phyloP scores from a whole-genome alignment of 768 basidiomycete genomes.

The Mycena crocata region DNA sequence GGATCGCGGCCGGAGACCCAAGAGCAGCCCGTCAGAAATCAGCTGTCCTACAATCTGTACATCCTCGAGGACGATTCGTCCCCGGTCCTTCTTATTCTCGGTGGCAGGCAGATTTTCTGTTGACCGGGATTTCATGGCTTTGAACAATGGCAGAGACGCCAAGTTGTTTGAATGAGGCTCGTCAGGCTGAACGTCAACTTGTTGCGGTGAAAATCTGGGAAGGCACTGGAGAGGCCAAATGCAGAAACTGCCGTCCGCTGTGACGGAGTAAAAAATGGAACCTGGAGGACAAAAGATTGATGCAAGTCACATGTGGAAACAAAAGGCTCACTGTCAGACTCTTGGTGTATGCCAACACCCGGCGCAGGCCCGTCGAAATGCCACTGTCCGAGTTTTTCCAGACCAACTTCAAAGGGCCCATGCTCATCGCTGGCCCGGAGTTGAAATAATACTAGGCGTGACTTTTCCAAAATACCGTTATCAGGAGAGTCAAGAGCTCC shows the following conservation, averaged over 20 bases:
- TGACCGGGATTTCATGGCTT: slow-evolving; percentile 61
- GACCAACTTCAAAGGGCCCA: slow-evolving; percentile 46
- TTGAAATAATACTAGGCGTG: slow-evolving; percentile 55
- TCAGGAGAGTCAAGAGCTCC: slow-evolving; percentile 46
- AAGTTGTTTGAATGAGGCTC: slow-evolving; percentile 41
- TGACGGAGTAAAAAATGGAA: slow-evolving; percentile 55
- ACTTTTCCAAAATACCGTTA: slow-evolving; percentile 48
- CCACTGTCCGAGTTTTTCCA: slow-evolving; percentile 68
- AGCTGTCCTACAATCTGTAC: slow-evolving; percentile 48
- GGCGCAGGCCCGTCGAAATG: slow-evolving; percentile 59
- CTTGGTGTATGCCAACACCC: slow-evolving; percentile 58
- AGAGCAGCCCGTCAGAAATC: slow-evolving; percentile 37
- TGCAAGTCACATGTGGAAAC: background rate
- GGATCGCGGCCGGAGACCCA: slow-evolving; percentile 42
- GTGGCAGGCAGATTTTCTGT: slow-evolving; percentile 53
- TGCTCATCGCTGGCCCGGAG: slow-evolving; percentile 42
- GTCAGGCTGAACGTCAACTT: slow-evolving; percentile 41
- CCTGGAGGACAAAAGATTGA: slow-evolving; percentile 40
- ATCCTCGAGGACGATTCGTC: slow-evolving; percentile 47
- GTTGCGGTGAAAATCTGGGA: slow-evolving; percentile 34
- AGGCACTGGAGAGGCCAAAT: slow-evolving; percentile 53
- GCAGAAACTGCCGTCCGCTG: slow-evolving; percentile 57
- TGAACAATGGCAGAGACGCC: slow-evolving; percentile 66
- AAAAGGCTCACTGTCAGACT: slow-evolving; percentile 57
- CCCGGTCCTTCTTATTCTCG: slow-evolving; percentile 36